Conservation (phyloP, 2,329 filamentous ascomycete species). For the Penicillium sp. region DNA sequence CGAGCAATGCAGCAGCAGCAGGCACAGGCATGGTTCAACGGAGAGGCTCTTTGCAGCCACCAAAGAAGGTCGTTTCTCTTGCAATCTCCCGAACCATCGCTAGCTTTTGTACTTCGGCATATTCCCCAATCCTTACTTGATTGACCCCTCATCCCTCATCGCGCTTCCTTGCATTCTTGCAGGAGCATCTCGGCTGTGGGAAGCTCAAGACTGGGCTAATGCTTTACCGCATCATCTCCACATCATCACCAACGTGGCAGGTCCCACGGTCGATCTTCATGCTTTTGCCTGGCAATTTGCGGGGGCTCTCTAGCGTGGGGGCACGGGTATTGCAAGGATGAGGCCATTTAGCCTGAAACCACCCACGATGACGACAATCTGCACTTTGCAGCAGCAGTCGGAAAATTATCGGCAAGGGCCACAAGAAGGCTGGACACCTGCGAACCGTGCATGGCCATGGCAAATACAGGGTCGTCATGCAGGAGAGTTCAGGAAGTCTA, state of each 20-base stretch:
- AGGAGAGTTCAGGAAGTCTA: background rate
- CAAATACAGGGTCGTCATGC: background rate
- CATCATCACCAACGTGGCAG: constrained; percentile 19
- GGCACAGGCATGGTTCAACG: constrained; percentile 20
- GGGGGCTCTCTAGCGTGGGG: constrained; percentile 12
- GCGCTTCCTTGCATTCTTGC: background rate
- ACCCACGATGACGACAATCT: background rate
- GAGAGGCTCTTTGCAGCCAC: background rate
- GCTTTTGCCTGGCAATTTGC: constrained; percentile 4
- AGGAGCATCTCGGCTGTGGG: background rate
- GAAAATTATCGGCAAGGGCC: background rate
- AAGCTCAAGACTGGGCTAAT: background rate
- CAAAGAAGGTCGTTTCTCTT: background rate
- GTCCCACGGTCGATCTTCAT: constrained; percentile 26
- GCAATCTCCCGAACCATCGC: background rate
- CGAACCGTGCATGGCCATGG: background rate
- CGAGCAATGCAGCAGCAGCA: constrained; percentile 12
- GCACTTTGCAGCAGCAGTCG: background rate
- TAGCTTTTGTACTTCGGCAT: background rate
- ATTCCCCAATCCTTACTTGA: background rate
- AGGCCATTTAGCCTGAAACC: constrained; percentile 14
- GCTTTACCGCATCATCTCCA: background rate
- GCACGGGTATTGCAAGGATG: background rate
- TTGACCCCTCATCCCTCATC: background rate
- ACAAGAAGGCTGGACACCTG: background rate